Evolutionary conservation across 1,284 basidiomycete species (phyloP).

Genomic region (Coniophora puteana): DNA sequence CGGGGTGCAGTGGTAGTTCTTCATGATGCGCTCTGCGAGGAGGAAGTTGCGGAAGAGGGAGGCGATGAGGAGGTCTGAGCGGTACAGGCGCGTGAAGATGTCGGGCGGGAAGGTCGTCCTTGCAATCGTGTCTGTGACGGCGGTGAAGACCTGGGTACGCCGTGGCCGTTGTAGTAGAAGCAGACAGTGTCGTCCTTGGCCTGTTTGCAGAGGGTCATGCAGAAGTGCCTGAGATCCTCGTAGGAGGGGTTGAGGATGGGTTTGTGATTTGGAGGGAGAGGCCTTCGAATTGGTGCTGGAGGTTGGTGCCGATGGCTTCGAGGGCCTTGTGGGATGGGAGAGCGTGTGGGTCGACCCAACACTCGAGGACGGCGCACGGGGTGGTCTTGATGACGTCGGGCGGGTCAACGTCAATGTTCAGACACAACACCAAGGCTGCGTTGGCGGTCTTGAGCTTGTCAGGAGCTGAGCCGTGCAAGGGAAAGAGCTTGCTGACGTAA

Average conservation of each 20-base stretch:
- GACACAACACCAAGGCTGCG: constrained; percentile 90
- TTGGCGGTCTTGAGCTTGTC: constrained; percentile 89
- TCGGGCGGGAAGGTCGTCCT: constrained; percentile 97
- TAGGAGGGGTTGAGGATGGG: constrained; percentile 93
- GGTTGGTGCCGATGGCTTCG: constrained; percentile 86
- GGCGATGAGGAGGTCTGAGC: constrained; percentile 94
- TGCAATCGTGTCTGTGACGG: constrained; percentile 98
- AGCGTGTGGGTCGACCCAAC: constrained; percentile 95
- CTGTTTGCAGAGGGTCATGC: constrained; percentile 79
- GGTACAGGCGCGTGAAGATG: constrained; percentile 91
- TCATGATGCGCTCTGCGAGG: constrained; percentile 97
- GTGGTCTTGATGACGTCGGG: constrained; percentile 97
- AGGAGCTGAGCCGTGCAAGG: constrained; percentile 77
- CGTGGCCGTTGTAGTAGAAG: constrained; percentile 99
- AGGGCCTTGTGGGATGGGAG: constrained; percentile 87
- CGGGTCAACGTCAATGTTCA: constrained; percentile 97
- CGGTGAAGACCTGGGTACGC: constrained; percentile 99
- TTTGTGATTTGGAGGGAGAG: constrained; percentile 90
- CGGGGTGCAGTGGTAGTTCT: constrained; percentile 96
- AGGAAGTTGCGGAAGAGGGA: constrained; percentile 97
- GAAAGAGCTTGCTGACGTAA: constrained; percentile 60
- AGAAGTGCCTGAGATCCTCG: constrained; percentile 92
- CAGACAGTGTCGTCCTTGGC: constrained; percentile 94
- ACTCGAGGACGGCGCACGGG: constrained; percentile 93
- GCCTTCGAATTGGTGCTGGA: constrained; percentile 96